Evolutionary conservation across 805 yeast species (phyloP), one percentile per base, ranked within the genome.

Genomic region (Saccharomycopsis vini): DNA sequence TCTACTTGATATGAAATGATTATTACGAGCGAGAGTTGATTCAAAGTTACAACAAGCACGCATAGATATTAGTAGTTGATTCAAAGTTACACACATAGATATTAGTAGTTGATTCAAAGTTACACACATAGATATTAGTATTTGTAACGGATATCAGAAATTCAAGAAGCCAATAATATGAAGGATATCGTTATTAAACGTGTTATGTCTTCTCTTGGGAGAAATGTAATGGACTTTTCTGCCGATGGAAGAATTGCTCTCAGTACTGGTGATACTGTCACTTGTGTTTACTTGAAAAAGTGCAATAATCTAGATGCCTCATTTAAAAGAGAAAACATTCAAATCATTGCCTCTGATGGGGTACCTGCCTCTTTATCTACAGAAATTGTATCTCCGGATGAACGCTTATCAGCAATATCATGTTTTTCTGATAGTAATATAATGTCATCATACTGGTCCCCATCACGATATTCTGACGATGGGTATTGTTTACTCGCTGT

Each of bases 371-470:
- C 39, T n/a, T 18, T 21, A 9, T 9, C 22, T 22, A 16, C 28
- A 15, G 42, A 40, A 3, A 12, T 22, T 20, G 30, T 39, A 6
- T 22, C 33, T n/a, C 18, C 36, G 2, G 26, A 21, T 20, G 43
- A 45, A 24, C 26, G 20, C 15, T 22, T 37, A 1, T 35, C 46
- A 3, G 39, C 32, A 20, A 24, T 36, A 21, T 23, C 41, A 3
- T 20, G 19, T 18, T 28, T 28, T 35, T 34, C 40, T 9, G 49
- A 46, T 15, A 26, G 35, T n/a, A 20, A 22, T 3, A 20, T 38
- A 4, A 22, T 30, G 13, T 15, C 30, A 9, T 13, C 40, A 4
- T 31, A 28, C 13, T 46, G 50, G 50, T 43, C 46, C 13, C 37
- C 43, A 4, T 21, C 20, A 12, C 37, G 36, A n/a, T 21, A 3